Base-by-base conservation (phyloP, 371 early-diverging fungal species). In the Quaeritorhiza haematococci region DNA sequence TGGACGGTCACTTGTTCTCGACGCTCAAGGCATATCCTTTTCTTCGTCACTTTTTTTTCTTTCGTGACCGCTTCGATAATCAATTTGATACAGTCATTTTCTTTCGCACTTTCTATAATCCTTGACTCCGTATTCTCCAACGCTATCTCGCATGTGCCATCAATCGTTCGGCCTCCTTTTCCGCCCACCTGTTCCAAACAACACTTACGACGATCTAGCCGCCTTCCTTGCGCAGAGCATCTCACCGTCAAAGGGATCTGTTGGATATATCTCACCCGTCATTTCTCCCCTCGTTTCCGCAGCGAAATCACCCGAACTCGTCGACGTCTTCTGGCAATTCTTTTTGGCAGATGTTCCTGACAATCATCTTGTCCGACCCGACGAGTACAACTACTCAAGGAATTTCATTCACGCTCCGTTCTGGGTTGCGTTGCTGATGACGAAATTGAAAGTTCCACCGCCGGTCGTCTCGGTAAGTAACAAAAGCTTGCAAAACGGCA, bases 311-410 rank as follows among this genome's bases (percentile, higher is more conserved):
- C 64, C 71, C 26, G 53, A 50, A 1, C 60, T 47, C 19, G 68
- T 62, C 15, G 79, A 79, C 53, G 61, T 61, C 30, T 73, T 74
- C 53, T 79, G 79, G 79, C 33, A 51, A 24, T 79, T 70, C 48
- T 79, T 55, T 45, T 53, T 79, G 58, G 52, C 45, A 13, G 73
- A 69, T 27, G 70, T 67, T 8, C 62, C 66, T 13, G 79, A 79
- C 5, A 75, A 69, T 53, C 73, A 75, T 43, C 65, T 79, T 19
- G 75, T 69, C n/a, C n/a, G 57, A 41, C 79, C 79, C 5, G 79
- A 79, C 44, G 79, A 79, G 19, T 79, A 73, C 61, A 64, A 68
- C 54, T 79, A 71, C 56, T 58, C 66, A 8, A 49, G 63, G 27
- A 73, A 72, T 47, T 74, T 73, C 49, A 61, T 79, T 17, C 79